Percentiles rank a stretch among this genome's conserved stretches.
Evolutionary conservation across 805 yeast genomes (phyloP).

Genomic region (Hanseniaspora mollemarum): DNA sequence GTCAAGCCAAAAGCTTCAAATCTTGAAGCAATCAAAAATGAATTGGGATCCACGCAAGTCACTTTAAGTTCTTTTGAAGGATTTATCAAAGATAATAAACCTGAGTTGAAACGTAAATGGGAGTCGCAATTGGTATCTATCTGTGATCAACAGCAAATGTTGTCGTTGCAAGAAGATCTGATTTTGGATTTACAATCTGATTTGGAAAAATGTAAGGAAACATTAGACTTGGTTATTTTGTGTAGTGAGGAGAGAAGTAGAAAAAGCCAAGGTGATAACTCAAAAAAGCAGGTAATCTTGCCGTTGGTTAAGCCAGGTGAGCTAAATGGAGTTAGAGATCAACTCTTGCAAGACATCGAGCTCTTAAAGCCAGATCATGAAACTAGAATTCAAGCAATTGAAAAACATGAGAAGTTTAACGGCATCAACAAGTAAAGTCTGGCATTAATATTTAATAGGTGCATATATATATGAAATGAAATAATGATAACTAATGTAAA

Average conservation of each 20-base stretch:
- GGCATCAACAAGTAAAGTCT: constrained; percentile 5
- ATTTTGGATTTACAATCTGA: constrained; percentile 72
- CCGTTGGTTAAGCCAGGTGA: constrained; percentile 56
- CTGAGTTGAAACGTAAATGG: constrained; percentile 86
- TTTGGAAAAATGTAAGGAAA: constrained; percentile 64
- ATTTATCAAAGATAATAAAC: constrained; percentile 59
- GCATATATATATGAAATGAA: too few relatives aligned
- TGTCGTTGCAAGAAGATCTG: constrained; percentile 79
- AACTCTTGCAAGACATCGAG: constrained; percentile 66
- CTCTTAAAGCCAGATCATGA: constrained; percentile 77
- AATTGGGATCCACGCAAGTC: constrained; percentile 46
- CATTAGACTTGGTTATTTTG: constrained; percentile 67
- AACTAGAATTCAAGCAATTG: constrained; percentile 74
- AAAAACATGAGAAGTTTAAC: constrained; percentile 62
- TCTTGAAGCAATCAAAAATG: constrained; percentile 51
- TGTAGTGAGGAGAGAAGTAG: constrained; percentile 58
- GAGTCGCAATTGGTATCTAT: constrained; percentile 80
- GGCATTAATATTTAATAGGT: too few relatives aligned
- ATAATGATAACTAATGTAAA: background rate
- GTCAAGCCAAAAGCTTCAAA: constrained; percentile 70
- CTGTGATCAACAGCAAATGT: constrained; percentile 87
- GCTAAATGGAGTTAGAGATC: constrained; percentile 53
- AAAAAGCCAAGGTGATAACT: constrained; percentile 23
- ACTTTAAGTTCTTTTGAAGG: constrained; percentile 44
- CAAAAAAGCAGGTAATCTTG: constrained; percentile 21